Evolutionary conservation across 108 stramenopile genomes (phyloP).

Genomic region (Craspedostauros australis): DNA sequence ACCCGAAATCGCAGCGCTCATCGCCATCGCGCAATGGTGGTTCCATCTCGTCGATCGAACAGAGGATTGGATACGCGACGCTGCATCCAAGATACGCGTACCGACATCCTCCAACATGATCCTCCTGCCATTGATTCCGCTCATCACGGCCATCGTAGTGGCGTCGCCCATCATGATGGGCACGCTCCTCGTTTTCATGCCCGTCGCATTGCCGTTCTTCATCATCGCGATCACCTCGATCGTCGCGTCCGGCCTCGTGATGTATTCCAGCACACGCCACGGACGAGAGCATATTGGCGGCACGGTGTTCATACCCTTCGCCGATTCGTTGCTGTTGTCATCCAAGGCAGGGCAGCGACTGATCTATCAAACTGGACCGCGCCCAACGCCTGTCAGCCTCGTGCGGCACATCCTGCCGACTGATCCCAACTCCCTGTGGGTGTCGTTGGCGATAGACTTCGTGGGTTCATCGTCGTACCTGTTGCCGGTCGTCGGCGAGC

Average conservation of each 20-base stretch:
- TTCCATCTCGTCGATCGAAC: conserved; percentile 52
- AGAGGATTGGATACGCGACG: conserved; percentile 21
- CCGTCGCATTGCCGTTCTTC: conserved; percentile 58
- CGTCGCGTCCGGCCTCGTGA: conserved; percentile 11
- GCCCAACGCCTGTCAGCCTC: conserved; percentile 62
- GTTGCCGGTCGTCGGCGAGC: conserved; percentile 84
- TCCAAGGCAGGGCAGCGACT: conserved; percentile 53
- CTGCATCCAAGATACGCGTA: conserved; percentile 3
- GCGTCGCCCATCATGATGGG: conserved; percentile 49
- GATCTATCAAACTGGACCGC: conserved; percentile 74
- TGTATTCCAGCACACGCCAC: conserved; percentile 48
- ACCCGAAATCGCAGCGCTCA: conserved; percentile 59
- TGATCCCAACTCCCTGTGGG: conserved; percentile 47
- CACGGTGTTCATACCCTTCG: conserved; percentile 35
- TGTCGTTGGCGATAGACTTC: conserved; percentile 68
- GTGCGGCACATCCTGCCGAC: conserved; percentile 55
- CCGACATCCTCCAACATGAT: conserved; percentile 25
- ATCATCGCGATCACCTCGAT: background rate
- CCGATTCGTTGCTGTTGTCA: conserved; percentile 41
- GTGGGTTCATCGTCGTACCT: conserved; percentile 76
- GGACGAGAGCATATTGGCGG: conserved; percentile 43
- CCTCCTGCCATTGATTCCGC: conserved; percentile 52
- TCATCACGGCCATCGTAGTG: conserved; percentile 42
- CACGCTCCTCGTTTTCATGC: conserved; percentile 53
- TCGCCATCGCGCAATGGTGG: conserved; percentile 49